Conservation (phyloP, 2,329 filamentous ascomycete species). For the Fonsecaea erecta region DNA sequence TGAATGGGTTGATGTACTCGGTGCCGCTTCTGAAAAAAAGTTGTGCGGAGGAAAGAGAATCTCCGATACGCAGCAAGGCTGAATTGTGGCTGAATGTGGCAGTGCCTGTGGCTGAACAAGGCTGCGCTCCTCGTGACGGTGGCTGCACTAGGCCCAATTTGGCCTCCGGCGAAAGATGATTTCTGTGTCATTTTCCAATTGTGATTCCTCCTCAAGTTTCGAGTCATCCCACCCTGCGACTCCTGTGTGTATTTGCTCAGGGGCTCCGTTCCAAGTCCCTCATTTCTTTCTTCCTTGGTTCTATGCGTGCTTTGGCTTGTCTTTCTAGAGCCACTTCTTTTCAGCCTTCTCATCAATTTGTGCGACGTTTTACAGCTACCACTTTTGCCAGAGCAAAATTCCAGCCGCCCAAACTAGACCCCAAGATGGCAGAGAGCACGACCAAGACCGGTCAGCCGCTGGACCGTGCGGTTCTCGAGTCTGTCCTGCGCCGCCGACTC, state of each 20-base stretch:
- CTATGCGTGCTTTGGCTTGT: constrained; percentile 31
- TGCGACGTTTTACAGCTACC: constrained; percentile 50
- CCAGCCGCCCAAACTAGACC: constrained; percentile 40
- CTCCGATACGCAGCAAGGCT: constrained; percentile 11
- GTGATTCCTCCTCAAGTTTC: not conserved
- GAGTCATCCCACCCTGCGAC: constrained; percentile 13
- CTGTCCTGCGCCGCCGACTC: constrained; percentile 81
- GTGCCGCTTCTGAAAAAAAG: not conserved
- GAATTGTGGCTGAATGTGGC: not conserved
- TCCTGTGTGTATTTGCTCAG: constrained; percentile 8
- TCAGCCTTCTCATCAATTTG: constrained; percentile 39
- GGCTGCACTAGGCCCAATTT: too few species aligned
- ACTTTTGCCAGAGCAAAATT: constrained; percentile 39
- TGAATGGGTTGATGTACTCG: not conserved
- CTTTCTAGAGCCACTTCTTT: constrained; percentile 38
- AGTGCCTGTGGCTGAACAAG: not conserved
- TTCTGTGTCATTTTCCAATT: not conserved
- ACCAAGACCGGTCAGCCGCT: constrained; percentile 90
- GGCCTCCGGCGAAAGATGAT: too few species aligned
- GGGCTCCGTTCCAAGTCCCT: not conserved
- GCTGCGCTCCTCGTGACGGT: not conserved
- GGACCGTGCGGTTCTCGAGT: constrained; percentile 80
- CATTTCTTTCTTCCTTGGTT: constrained; percentile 14
- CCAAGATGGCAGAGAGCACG: constrained; percentile 65
- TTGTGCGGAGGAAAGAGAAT: constrained; percentile 11